Conservation (phyloP, 352 stramenopile genomes). For the Paralagenidium karlingii region DNA sequence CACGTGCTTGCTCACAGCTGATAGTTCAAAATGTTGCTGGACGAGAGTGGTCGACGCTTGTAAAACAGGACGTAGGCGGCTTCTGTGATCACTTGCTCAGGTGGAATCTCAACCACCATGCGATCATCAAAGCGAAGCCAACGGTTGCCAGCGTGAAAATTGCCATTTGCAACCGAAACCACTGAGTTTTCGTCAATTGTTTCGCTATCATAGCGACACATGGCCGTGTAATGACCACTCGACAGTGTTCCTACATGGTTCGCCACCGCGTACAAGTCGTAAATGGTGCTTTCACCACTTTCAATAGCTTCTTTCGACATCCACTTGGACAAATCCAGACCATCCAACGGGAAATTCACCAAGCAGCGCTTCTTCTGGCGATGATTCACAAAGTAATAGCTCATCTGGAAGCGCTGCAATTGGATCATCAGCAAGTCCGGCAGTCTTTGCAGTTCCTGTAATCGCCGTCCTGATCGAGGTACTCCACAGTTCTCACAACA, state of each 20-base stretch:
- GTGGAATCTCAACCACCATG: constrained; percentile 59
- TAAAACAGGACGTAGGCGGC: constrained; percentile 89
- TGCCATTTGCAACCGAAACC: no score
- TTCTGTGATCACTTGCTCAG: constrained; percentile 60
- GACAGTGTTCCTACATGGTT: constrained; percentile 95
- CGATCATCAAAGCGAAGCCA: constrained; percentile 82
- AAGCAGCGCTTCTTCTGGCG: constrained; percentile 71
- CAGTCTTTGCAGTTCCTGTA: constrained; percentile 54
- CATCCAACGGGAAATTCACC: constrained; percentile 70
- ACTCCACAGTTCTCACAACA: constrained; percentile 56
- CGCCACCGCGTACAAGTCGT: constrained; percentile 96
- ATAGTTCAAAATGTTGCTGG: constrained; percentile 59
- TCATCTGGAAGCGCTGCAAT: constrained; percentile 83
- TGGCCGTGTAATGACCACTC: constrained; percentile 91
- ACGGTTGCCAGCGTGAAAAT: constrained; percentile 35
- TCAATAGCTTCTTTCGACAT: constrained; percentile 21
- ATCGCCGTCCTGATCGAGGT: constrained; percentile 34
- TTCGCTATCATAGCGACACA: constrained; percentile 57
- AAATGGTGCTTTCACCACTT: constrained; percentile 24
- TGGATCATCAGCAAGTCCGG: constrained; percentile 82
- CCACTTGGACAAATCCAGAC: constrained; percentile 68
- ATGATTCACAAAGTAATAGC: constrained; percentile 79
- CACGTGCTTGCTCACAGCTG: no score
- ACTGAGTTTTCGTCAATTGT: constrained; percentile 43
- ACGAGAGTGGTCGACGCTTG: constrained; percentile 61